These are phyloP conservation scores for Hysterangium stoloniferum DNA, from an alignment of 768 basidiomycete genomes.

Conservation along the genomic window DNA sequence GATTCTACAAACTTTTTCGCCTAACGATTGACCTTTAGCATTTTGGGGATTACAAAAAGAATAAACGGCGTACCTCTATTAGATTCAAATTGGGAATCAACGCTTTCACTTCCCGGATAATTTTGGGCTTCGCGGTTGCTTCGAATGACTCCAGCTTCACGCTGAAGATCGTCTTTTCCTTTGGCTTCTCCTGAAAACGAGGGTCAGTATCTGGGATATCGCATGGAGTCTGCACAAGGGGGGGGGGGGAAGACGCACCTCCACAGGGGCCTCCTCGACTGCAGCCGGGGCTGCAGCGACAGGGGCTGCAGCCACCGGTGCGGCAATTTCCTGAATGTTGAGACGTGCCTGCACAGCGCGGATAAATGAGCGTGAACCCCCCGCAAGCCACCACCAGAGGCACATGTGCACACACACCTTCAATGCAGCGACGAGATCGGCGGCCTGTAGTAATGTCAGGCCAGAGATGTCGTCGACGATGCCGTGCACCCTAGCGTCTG, in stretches of 20 bases:
- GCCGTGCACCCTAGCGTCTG: slow-evolving; percentile 62
- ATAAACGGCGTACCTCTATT: slow-evolving; percentile 69
- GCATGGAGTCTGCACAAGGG: neutral
- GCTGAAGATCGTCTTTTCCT: slow-evolving; percentile 97
- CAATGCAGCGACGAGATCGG: slow-evolving; percentile 85
- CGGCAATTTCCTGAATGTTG: slow-evolving; percentile 96
- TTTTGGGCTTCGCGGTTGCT: slow-evolving; percentile 85
- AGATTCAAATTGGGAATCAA: slow-evolving; percentile 92
- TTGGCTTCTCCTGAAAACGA: slow-evolving; percentile 72
- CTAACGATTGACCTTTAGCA: slow-evolving; percentile 32
- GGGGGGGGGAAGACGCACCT: slow-evolving; percentile 38
- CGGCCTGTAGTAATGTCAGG: slow-evolving; percentile 86
- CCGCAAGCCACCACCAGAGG: neutral
- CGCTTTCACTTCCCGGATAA: slow-evolving; percentile 96
- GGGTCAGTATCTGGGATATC: neutral
- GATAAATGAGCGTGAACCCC: neutral
- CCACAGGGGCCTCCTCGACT: slow-evolving; percentile 48
- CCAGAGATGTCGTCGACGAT: slow-evolving; percentile 92
- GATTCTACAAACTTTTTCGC: slow-evolving; percentile 99
- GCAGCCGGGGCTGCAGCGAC: slow-evolving; percentile 48
- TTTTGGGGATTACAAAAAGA: neutral
- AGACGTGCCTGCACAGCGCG: slow-evolving; percentile 63
- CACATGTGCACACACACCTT: slow-evolving; percentile 53
- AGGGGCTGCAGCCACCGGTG: slow-evolving; percentile 69
- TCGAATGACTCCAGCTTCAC: slow-evolving; percentile 95